Evolutionary conservation across 1,284 basidiomycete species (phyloP).

Genomic region (Pyrrhoderma lamaoense): DNA sequence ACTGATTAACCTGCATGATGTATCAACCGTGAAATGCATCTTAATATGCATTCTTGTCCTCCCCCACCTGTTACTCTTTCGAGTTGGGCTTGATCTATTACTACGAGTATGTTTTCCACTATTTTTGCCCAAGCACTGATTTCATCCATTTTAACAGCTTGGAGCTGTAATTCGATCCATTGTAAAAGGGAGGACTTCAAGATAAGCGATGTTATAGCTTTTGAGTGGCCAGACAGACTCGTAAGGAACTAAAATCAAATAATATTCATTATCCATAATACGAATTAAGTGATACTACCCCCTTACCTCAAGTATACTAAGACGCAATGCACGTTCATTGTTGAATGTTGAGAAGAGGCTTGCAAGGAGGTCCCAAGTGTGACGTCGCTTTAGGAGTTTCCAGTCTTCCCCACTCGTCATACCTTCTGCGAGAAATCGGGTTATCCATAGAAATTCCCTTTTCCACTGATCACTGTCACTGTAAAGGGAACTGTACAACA

Average conservation of each 20-base stretch:
- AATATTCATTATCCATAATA: neutral
- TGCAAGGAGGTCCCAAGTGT: constrained; percentile 83
- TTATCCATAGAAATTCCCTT: constrained; percentile 83
- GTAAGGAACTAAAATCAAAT: constrained; percentile 50
- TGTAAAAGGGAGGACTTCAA: constrained; percentile 61
- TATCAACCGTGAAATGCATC: constrained; percentile 44
- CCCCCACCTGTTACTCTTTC: constrained; percentile 44
- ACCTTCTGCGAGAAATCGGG: constrained; percentile 78
- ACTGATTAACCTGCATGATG: constrained; percentile 24
- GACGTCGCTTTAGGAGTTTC: constrained; percentile 71
- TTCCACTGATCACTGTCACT: constrained; percentile 73
- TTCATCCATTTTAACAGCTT: constrained; percentile 35
- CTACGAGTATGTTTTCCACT: constrained; percentile 58
- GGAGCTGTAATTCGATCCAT: constrained; percentile 75
- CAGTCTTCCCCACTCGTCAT: constrained; percentile 72
- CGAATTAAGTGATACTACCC: constrained; percentile 11
- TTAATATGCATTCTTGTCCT: constrained; percentile 47
- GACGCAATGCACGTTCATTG: constrained; percentile 46
- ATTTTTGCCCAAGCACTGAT: constrained; percentile 58
- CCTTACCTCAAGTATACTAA: constrained; percentile 59
- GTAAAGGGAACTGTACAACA: constrained; percentile 83
- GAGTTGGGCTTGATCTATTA: constrained; percentile 41
- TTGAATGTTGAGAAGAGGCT: constrained; percentile 68
- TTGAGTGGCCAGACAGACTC: constrained; percentile 58
- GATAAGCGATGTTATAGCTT: constrained; percentile 61